Base-by-base conservation (phyloP, 1,284 basidiomycete genomes). In the Acaromyces ingoldii region DNA sequence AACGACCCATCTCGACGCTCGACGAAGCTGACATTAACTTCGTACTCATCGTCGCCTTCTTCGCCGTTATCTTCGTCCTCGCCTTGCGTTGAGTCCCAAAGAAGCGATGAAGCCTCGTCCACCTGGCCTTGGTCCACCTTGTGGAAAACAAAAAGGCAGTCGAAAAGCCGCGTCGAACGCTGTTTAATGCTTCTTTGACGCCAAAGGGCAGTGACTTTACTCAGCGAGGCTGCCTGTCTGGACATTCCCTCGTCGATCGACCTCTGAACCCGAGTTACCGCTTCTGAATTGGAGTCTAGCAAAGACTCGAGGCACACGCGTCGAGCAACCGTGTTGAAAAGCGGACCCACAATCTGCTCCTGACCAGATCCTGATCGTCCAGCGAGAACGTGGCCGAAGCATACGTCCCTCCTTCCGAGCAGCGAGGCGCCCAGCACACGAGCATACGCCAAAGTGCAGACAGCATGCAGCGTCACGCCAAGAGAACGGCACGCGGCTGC, bases 321-420 rank as follows among this genome's bases (percentile, higher is more conserved):
- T 61, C 33, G 61, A 52, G 9, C 43, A 17, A 70, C 55, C 9
- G 71, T 72, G 41, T 74, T 74, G 54, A 74, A 65, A 0, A 66
- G 58, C 0, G 71, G 70, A 3, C 70, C 70, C 13, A 74, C 54
- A 25, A 64, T 55, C 9, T 60, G 53, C 22, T 62, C 57, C 1
- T 57, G 67, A n/a, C 60, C 60, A 19, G 11, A 15, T 29, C n/a
- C 17, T 34, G 40, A 17, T 25, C 49, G 42, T 19, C 49, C 49
- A 17, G 30, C 60, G n/a, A 70, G 57, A 15, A 74, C 62, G 54
- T 72, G 67, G 1, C 71, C 67, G 45, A 72, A 67, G 55, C 65
- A 65, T 1, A 74, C 60, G 41, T 74, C 67, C 1, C 60, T 37
- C 1, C 51, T 46, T 4, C 44, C 45, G 4, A 47, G 49, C 15